Conservation (phyloP, 2,329 filamentous ascomycete species). For the Cladosporium sp. region DNA sequence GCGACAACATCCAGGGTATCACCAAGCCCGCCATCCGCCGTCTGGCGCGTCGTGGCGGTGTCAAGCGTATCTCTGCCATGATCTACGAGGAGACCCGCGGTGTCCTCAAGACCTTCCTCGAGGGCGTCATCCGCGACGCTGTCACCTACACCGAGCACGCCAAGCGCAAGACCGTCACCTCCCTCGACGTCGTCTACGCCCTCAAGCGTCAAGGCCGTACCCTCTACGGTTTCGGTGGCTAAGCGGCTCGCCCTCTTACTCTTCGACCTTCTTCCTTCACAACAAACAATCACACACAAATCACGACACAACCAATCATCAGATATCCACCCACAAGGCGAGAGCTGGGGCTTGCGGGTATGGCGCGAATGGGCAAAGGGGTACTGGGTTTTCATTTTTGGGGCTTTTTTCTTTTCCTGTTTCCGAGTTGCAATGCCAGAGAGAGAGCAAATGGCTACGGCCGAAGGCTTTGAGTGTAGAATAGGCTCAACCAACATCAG, state of each 20-base stretch:
- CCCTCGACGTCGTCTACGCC: conserved; percentile 59
- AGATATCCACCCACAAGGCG: conserved; percentile 33
- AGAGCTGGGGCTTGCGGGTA: conserved; percentile 30
- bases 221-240: conserved; percentile 66
- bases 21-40: conserved; percentile 97
- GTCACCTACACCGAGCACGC: conserved; percentile 80
- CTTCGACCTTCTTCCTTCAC: conserved; percentile 19
- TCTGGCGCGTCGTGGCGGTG: conserved; percentile 98
- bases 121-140: conserved; percentile 73
- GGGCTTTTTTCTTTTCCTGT: conserved; percentile 7
- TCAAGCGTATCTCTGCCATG: conserved; percentile 99
- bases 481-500: conserved; percentile 19
- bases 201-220: conserved; percentile 61
- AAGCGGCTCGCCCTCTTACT: conserved; percentile 27
- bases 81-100: conserved; percentile 80
- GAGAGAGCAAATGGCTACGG: conserved; percentile 20
- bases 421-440: conserved; percentile 32
- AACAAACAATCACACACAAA: too few species aligned
- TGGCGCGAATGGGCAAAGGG: conserved; percentile 25
- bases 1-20: conserved; percentile 99
- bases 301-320: conserved; percentile 31
- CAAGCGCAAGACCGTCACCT: conserved; percentile 69
- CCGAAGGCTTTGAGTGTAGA: conserved; percentile 12
- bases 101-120: conserved; percentile 79
- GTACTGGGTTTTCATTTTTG: conserved; percentile 22